Evolutionary conservation across 768 basidiomycete genomes (phyloP), one percentile per base, ranked within the genome.

Genomic region (Kwoniella sp.): DNA sequence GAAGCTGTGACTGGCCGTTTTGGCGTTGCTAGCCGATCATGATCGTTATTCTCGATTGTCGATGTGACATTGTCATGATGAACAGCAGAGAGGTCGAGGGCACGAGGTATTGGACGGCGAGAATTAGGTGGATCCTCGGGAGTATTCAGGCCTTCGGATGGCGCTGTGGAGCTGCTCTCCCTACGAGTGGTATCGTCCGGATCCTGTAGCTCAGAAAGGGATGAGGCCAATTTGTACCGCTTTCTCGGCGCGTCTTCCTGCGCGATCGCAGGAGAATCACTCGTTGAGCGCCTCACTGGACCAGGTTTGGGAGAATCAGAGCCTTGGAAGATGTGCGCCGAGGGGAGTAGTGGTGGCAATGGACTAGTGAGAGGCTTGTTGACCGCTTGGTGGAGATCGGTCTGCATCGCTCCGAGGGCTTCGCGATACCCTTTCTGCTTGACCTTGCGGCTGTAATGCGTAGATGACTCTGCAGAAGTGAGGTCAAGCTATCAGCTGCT

Each of bases 341-440:
- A 54, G 25, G 51, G 51, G 30, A 60, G 38, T 2, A 61, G 37
- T 11, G 60, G 52, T 15, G 52, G 60, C 26, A 54, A 29, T 37
- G 60, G 60, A 25, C 52, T 53, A 2, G 17, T 9, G 1, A 38
- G 28, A 26, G 60, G 60, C n/a, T 34, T 34, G 15, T 8, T 17
- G 5, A 4, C 29, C 4, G 58, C 51, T 4, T n/a, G 15, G 1
- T 34, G 13, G 12, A 60, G 34, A 5, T 61, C 60, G 22, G n/a
- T 9, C 26, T 55, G 51, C 60, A 61, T 61, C 0, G 60, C 54
- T 37, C 22, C 61, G 17, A 63, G 0, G 1, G 61, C 61, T 31
- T 56, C 61, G 12, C 61, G 61, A 63, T 63, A 51, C 28, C 54
- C 54, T 37, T 56, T 63, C 25, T 63, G 61, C 54, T 63, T 55